Evolutionary conservation across 345 rosid genomes (phyloP).

Genomic region (Viola odorata): DNA sequence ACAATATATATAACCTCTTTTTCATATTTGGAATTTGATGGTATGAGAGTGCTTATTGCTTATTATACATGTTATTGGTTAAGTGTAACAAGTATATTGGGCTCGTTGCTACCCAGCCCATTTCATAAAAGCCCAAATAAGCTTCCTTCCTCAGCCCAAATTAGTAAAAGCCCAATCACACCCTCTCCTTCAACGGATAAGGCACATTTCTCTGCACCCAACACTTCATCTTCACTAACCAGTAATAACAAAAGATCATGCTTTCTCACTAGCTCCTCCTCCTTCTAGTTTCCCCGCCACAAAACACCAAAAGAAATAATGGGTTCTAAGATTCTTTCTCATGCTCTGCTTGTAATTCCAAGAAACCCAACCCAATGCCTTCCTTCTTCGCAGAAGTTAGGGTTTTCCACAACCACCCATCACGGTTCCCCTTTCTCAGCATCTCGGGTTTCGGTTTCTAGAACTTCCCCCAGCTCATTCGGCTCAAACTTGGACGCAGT

Average conservation of each 20-base stretch:
- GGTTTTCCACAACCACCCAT: constrained; percentile 36
- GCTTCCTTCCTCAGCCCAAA: not conserved
- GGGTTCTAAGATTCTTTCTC: constrained; percentile 63
- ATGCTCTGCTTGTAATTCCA: constrained; percentile 52
- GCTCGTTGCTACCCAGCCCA: too few relatives aligned
- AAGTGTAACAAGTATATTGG: too few relatives aligned
- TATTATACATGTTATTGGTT: too few relatives aligned
- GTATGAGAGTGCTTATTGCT: too few relatives aligned
- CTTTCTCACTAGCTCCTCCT: constrained; percentile 2
- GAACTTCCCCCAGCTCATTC: constrained; percentile 27
- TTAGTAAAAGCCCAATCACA: not conserved
- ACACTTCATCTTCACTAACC: too few relatives aligned
- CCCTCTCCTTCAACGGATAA: constrained; percentile 12
- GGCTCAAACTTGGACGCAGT: constrained; percentile 24
- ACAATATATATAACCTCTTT: too few relatives aligned
- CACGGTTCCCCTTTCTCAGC: constrained; percentile 21
- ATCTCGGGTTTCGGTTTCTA: constrained; percentile 23
- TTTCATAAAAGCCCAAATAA: not conserved
- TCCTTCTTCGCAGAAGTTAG: constrained; percentile 31
- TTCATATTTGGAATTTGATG: too few relatives aligned
- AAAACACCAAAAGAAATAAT: constrained; percentile 6
- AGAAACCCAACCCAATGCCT: constrained; percentile 26
- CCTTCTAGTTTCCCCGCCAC: not conserved
- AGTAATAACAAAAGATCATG: not conserved
- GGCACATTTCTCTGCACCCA: not conserved